These are phyloP conservation scores for Hemisphaericaspora subhashii DNA, from an alignment of 1,139 yeast species.

Conservation along the genomic window DNA sequence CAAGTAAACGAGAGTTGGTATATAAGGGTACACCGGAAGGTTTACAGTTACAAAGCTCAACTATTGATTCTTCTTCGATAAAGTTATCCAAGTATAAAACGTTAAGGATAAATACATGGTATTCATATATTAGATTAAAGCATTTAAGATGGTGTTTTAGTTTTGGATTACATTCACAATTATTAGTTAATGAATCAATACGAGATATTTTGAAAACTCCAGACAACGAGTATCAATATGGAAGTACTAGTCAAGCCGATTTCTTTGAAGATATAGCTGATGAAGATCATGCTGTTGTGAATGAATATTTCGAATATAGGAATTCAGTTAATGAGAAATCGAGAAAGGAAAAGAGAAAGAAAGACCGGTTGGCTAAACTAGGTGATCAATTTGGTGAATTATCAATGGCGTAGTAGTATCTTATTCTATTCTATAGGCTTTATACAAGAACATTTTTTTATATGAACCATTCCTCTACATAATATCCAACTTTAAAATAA, in stretches of 20 bases:
- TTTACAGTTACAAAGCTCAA: slow-evolving; percentile 35
- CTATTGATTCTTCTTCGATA: slow-evolving; percentile 48
- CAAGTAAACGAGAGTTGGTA: slow-evolving; percentile 37
- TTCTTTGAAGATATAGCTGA: slow-evolving; percentile 4
- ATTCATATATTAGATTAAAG: slow-evolving; percentile 57
- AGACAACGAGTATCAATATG: slow-evolving; percentile 35
- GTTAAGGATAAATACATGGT: slow-evolving; percentile 68
- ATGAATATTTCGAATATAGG: slow-evolving; percentile 18
- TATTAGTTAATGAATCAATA: slow-evolving; percentile 50
- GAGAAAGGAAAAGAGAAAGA: slow-evolving; percentile 32
- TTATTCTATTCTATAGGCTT: neutral
- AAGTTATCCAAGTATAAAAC: slow-evolving; percentile 56
- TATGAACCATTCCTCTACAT: slow-evolving; percentile 2
- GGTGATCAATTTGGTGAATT: slow-evolving; percentile 30
- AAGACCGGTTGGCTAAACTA: slow-evolving; percentile 37
- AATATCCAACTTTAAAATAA: slow-evolving; percentile 4
- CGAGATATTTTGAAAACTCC: slow-evolving; percentile 46
- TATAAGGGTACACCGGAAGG: slow-evolving; percentile 41
- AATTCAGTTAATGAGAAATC: slow-evolving; percentile 28
- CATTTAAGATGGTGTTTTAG: slow-evolving; percentile 74
- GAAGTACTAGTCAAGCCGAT: slow-evolving; percentile 10
- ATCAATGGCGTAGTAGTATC: too few species aligned
- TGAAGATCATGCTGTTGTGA: slow-evolving; percentile 15
- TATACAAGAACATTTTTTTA: neutral
- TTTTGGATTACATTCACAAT: slow-evolving; percentile 63